Conservation (phyloP, 495 filamentous ascomycete genomes). For the Aspergillus sparsus region DNA sequence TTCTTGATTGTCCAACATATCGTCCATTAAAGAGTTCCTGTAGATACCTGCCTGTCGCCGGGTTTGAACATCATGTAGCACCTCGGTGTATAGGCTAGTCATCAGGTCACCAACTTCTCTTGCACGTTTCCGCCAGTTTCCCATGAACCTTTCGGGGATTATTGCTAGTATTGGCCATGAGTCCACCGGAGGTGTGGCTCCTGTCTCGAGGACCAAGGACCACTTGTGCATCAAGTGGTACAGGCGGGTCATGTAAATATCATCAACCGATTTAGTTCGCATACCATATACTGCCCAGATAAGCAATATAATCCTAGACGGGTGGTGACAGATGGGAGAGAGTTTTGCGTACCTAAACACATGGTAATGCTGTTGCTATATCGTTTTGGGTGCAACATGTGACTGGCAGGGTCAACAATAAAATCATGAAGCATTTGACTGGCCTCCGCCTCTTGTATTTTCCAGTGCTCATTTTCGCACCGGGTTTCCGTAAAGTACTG, state of each 20-base stretch:
- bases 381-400: constrained; percentile 48
- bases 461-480: constrained; percentile 40
- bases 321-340: too few relatives aligned
- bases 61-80: constrained; percentile 19
- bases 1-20: constrained; percentile 44
- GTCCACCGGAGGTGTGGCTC: constrained; percentile 54
- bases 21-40: constrained; percentile 43
- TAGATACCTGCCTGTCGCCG: constrained; percentile 19
- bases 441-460: constrained; percentile 48
- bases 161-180: constrained; percentile 45
- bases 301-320: too few relatives aligned
- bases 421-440: constrained; percentile 48
- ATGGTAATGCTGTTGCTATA: constrained; percentile 50
- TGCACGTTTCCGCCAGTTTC: constrained; percentile 41
- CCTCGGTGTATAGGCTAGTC: constrained; percentile 37
- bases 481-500: constrained; percentile 45
- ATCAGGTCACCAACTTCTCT: constrained; percentile 40
- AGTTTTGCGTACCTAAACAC: constrained; percentile 28
- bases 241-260: constrained; percentile 37
- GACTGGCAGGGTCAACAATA: constrained; percentile 33
- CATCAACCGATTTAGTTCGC: constrained; percentile 30
- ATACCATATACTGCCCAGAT: constrained; percentile 52
- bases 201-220: constrained; percentile 48
- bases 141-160: constrained; percentile 44
- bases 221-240: constrained; percentile 52